Base-by-base conservation (phyloP, 2,329 filamentous ascomycete genomes). In the Fusarium stilboides region DNA sequence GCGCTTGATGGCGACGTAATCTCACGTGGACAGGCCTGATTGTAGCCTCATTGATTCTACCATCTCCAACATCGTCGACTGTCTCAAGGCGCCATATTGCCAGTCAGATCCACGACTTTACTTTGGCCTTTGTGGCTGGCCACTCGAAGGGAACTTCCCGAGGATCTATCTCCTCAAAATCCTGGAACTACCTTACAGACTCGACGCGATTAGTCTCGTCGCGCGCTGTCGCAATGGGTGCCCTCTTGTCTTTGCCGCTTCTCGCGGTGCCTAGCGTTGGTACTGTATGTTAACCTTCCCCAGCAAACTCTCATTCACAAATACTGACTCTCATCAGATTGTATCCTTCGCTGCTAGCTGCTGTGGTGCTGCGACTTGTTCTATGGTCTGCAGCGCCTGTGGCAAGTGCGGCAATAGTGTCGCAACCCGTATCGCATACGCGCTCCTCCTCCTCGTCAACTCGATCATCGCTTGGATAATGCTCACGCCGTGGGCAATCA, bases 401-500 rank as follows among this genome's bases (percentile, higher is more conserved):
- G 95, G 96, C 53, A 98, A 98, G 80, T 98, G 95, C 81, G 93
- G 94, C 74, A 98, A 97, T 73, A 97, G 94, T 82, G 94, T 98
- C 83, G 94, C 94, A 58, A 99, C 96, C 72, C 93, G 96, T 84
- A 97, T 98, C 83, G 95, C 93, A 77, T 98, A 97, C 79, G 94
- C 96, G 69, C 89, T 98, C 76, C 91, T 99, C 68, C 92, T 99
- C 57, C 90, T 99, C 71, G 83, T 98, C 81, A 99, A 99, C 86
- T 98, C 95, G 62, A 97, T 98, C 70, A 80, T 98, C 52, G 95
- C 96, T 36, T 99, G 96, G 96, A 93, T 99, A 74, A 97, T 98
- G 94, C 94, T 99, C 83, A 99, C 96, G 22, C 93, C 94, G 54
- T 99, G 96, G 96, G 96, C 96, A 34, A 93, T 99, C 78, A 93